Evolutionary conservation across 1,284 basidiomycete species (phyloP).

Genomic region (Ceraceosorus guamensis): DNA sequence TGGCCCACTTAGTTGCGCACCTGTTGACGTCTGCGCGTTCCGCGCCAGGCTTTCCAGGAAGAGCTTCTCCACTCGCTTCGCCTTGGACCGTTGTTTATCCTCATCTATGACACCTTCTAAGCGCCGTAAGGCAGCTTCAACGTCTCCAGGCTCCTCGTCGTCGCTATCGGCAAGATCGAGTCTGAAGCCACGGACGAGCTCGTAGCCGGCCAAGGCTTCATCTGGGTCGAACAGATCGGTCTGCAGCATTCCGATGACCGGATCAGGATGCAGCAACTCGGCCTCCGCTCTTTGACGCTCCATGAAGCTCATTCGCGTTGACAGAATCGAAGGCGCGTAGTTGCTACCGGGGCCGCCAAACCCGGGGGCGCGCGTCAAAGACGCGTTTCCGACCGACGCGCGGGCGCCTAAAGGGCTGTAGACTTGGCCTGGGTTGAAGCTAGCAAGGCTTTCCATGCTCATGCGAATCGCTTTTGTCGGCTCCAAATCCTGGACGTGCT

Average conservation of each 20-base stretch:
- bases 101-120: constrained; percentile 42
- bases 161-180: constrained; percentile 31
- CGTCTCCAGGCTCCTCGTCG: constrained; percentile 34
- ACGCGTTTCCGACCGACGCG: not conserved
- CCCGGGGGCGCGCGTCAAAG: not conserved
- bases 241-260: constrained; percentile 27
- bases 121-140: constrained; percentile 36
- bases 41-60: constrained; percentile 20
- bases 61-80: constrained; percentile 27
- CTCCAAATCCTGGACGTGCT: constrained; percentile 29
- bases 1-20: too few species aligned
- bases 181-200: constrained; percentile 40
- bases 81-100: constrained; percentile 29
- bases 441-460: constrained; percentile 18
- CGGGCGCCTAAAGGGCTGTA: not conserved
- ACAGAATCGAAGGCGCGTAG: constrained; percentile 4
- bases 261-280: constrained; percentile 5
- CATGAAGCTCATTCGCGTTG: constrained; percentile 4
- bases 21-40: not conserved
- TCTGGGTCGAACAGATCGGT: constrained; percentile 41
- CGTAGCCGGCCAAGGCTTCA: constrained; percentile 37
- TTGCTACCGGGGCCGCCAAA: not conserved
- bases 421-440: constrained; percentile 4
- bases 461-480: constrained; percentile 8
- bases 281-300: constrained; percentile 4